These are phyloP conservation scores for Flaveria robusta DNA, from an alignment of 129 eudicot species.

Conservation along the genomic window DNA sequence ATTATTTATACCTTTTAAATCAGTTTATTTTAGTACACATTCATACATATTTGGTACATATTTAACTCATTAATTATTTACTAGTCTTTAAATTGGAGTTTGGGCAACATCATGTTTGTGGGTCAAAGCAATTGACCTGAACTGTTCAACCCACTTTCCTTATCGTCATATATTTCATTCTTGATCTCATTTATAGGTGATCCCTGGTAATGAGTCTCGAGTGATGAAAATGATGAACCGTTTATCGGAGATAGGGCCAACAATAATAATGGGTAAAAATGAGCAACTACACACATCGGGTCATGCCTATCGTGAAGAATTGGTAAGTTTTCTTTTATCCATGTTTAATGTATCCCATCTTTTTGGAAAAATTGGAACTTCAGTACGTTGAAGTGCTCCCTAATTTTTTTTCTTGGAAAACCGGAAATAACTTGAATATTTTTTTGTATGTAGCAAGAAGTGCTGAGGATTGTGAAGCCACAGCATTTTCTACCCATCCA, in stretches of 20 bases:
- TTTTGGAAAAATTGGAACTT: background rate
- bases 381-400: background rate
- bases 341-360: background rate
- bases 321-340: conserved; percentile 51
- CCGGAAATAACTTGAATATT: conserved; percentile 6
- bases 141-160: background rate
- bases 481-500: conserved; percentile 97
- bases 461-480: conserved; percentile 92
- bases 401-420: background rate
- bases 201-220: conserved; percentile 96
- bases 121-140: background rate
- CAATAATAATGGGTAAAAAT: conserved; percentile 89
- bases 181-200: conserved; percentile 60
- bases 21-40: background rate
- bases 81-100: background rate
- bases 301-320: conserved; percentile 88
- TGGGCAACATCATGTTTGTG: background rate
- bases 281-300: conserved; percentile 94
- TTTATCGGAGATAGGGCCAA: conserved; percentile 87
- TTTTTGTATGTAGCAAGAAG: conserved; percentile 73
- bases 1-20: background rate
- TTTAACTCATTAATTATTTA: background rate
- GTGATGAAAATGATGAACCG: conserved; percentile 96
- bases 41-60: background rate
- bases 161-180: background rate